These are phyloP conservation scores for Ceratocystis harringtonii DNA, from an alignment of 2,329 filamentous ascomycete species.

Conservation along the genomic window DNA sequence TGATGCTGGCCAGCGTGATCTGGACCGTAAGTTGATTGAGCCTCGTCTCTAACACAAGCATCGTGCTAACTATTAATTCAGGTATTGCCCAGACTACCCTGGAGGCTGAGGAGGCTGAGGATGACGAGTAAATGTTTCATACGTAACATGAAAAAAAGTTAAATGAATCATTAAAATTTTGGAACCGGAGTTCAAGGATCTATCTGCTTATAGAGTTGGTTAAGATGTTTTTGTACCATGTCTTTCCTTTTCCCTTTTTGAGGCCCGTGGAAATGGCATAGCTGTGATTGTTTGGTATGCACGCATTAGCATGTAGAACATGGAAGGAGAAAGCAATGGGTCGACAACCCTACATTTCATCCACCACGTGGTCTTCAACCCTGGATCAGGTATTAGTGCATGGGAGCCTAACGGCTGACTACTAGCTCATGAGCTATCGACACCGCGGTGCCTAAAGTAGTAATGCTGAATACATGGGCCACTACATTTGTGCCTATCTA, in stretches of 20 bases:
- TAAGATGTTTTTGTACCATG: constrained; percentile 7
- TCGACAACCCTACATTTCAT: too few species aligned
- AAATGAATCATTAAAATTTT: constrained; percentile 12
- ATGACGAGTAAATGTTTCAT: constrained; percentile 43
- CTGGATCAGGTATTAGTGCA: too few species aligned
- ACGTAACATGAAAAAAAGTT: constrained; percentile 14
- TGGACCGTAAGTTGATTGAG: constrained; percentile 52
- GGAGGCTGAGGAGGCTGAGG: constrained; percentile 54
- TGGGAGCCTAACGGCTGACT: too few species aligned
- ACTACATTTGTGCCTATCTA: neutral
- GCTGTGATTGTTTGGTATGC: neutral
- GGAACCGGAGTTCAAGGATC: constrained; percentile 12
- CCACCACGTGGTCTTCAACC: too few species aligned
- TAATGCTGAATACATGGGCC: too few species aligned
- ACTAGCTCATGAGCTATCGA: too few species aligned
- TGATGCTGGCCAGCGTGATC: constrained; percentile 94
- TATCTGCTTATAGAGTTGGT: constrained; percentile 8
- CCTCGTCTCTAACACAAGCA: neutral
- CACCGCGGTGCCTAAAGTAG: too few species aligned
- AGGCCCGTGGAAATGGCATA: neutral
- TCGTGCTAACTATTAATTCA: constrained; percentile 20
- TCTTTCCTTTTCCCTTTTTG: neutral
- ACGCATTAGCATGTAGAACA: neutral
- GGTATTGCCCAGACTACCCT: constrained; percentile 68
- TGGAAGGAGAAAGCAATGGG: too few species aligned